Conservation (phyloP, 768 basidiomycete genomes). For the Lyophyllum atratum region DNA sequence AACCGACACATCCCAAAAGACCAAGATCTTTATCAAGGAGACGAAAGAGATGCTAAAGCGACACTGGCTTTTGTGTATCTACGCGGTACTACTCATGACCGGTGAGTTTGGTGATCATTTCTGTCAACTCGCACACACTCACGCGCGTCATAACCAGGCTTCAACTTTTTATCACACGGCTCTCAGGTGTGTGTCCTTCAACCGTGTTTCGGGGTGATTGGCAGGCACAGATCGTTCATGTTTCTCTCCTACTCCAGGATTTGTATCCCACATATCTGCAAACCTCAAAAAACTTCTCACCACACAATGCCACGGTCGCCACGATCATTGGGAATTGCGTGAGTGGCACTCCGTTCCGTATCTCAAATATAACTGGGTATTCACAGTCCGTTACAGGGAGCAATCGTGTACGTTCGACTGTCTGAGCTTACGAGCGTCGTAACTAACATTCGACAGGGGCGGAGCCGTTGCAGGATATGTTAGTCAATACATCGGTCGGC, state of each 20-base stretch:
- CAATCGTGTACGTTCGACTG: constrained; percentile 16
- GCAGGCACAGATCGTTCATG: constrained; percentile 24
- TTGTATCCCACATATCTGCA: constrained; percentile 66
- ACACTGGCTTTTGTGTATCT: constrained; percentile 85
- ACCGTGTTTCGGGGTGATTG: background rate
- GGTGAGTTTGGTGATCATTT: constrained; percentile 4
- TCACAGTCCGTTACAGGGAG: constrained; percentile 14
- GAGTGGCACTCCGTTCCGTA: background rate
- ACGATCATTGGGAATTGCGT: constrained; percentile 69
- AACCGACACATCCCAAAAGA: constrained; percentile 57
- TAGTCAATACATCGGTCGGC: constrained; percentile 23
- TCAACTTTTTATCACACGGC: constrained; percentile 60
- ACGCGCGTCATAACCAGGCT: constrained; percentile 29
- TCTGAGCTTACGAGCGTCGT: background rate
- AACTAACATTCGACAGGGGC: constrained; percentile 9
- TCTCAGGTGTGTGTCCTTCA: constrained; percentile 40
- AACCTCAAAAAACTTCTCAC: constrained; percentile 50
- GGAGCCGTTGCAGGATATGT: constrained; percentile 20
- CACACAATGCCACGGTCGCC: constrained; percentile 53
- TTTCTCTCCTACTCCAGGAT: constrained; percentile 34
- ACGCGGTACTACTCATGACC: constrained; percentile 52
- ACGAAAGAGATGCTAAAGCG: constrained; percentile 72
- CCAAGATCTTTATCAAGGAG: constrained; percentile 72
- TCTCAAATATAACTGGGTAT: background rate
- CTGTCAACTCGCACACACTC: background rate